Percentiles rank a stretch among this genome's conserved stretches.
These are phyloP conservation scores for Thecaphora frezii DNA, from an alignment of 1,284 basidiomycete genomes.

Conservation along the genomic window DNA sequence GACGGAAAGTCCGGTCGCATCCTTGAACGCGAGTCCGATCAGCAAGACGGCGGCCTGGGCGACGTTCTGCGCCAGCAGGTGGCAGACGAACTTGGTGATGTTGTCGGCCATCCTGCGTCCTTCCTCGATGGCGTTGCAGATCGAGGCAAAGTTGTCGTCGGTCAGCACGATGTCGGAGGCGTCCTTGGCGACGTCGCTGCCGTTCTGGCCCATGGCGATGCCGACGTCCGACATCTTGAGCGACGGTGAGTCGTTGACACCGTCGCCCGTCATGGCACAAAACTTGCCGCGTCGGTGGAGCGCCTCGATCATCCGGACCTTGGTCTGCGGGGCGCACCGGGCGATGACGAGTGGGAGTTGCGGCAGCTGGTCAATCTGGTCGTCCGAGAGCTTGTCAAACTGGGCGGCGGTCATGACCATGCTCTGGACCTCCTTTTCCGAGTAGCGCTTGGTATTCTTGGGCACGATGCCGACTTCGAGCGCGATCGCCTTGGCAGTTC, in stretches of 20 bases:
- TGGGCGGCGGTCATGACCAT: conserved; percentile 65
- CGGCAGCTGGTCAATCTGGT: conserved; percentile 66
- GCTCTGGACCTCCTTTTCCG: conserved; percentile 33
- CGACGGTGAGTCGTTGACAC: conserved; percentile 58
- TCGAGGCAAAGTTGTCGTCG: conserved; percentile 74
- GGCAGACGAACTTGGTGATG: conserved; percentile 60
- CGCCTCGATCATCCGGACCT: conserved; percentile 67
- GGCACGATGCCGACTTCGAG: conserved; percentile 65
- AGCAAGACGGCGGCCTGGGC: conserved; percentile 60
- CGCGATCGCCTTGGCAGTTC: conserved; percentile 60
- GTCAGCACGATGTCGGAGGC: conserved; percentile 69
- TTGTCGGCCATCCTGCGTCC: conserved; percentile 65
- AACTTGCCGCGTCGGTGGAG: conserved; percentile 62
- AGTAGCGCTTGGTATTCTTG: conserved; percentile 48
- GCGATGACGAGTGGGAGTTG: conserved; percentile 67
- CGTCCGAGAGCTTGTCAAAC: conserved; percentile 69
- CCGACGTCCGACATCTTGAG: conserved; percentile 57
- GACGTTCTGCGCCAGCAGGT: conserved; percentile 55
- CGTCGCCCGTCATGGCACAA: conserved; percentile 58
- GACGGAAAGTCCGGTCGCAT: conserved; percentile 64
- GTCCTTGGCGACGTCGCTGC: conserved; percentile 60
- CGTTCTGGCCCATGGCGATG: conserved; percentile 57
- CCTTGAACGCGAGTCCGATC: conserved; percentile 71
- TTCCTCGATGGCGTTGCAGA: conserved; percentile 70
- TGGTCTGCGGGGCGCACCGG: conserved; percentile 64